These are phyloP conservation scores for Phyllosticta citrichinensis DNA, from an alignment of 2,329 filamentous ascomycete species.

Conservation along the genomic window DNA sequence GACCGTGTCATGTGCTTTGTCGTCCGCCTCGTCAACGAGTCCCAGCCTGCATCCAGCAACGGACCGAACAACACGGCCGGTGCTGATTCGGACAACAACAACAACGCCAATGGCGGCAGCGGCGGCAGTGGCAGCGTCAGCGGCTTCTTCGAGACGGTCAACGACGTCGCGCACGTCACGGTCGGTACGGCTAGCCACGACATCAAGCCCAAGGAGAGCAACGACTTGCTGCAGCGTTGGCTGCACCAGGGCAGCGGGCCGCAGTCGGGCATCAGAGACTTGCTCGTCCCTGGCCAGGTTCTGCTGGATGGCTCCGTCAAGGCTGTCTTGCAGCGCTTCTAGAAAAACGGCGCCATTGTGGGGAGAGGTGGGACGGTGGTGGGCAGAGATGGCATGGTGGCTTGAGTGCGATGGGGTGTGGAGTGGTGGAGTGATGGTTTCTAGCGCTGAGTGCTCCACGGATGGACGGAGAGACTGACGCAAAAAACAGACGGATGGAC, in stretches of 20 bases:
- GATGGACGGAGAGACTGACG: too few species aligned
- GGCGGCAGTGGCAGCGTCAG: slow-evolving; percentile 38
- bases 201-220: slow-evolving; percentile 92
- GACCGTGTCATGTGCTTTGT: slow-evolving; percentile 84
- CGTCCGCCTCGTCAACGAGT: slow-evolving; percentile 42
- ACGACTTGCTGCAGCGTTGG: slow-evolving; percentile 71
- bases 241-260: slow-evolving; percentile 47
- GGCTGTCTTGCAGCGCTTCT: slow-evolving; percentile 23
- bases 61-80: too few species aligned
- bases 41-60: not conserved
- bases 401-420: not conserved
- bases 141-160: slow-evolving; percentile 53
- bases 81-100: slow-evolving; percentile 11
- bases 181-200: slow-evolving; percentile 65
- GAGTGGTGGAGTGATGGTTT: too few species aligned
- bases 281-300: slow-evolving; percentile 43
- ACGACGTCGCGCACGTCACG: slow-evolving; percentile 77
- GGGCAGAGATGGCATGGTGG: not conserved
- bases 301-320: slow-evolving; percentile 47
- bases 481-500: too few species aligned
- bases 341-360: not conserved
- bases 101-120: slow-evolving; percentile 15
- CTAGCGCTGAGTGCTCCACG: too few species aligned
- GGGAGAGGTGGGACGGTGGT: not conserved
- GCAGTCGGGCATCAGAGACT: slow-evolving; percentile 45